These are phyloP conservation scores for Nakaseomyces glabratus DNA, from an alignment of 1,139 yeast species.

Conservation along the genomic window DNA sequence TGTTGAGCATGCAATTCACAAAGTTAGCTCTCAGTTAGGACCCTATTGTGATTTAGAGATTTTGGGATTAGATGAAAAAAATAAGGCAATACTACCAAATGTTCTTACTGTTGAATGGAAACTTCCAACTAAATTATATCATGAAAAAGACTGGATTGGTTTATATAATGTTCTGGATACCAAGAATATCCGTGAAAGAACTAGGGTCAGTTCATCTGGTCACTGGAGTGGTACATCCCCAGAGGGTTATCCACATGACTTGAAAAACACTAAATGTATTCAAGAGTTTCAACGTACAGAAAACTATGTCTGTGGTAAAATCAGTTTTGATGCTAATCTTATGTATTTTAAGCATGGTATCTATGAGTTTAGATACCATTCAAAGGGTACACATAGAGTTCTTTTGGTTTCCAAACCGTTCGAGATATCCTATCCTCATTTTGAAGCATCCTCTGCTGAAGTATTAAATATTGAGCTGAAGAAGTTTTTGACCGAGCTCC, in stretches of 20 bases:
- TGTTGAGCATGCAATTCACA: conserved; percentile 6
- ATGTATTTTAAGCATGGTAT: conserved; percentile 64
- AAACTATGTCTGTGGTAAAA: conserved; percentile 39
- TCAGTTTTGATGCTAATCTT: conserved; percentile 42
- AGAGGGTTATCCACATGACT: conserved; percentile 22
- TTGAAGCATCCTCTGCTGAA: conserved; percentile 34
- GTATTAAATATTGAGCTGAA: conserved; percentile 17
- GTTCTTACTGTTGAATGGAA: conserved; percentile 52
- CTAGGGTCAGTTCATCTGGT: conserved; percentile 56
- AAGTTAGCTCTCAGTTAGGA: conserved; percentile 4
- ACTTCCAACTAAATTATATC: conserved; percentile 39
- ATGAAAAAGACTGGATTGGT: conserved; percentile 66
- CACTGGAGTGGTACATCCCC: conserved; percentile 54
- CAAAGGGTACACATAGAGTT: conserved; percentile 63
- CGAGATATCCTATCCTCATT: conserved; percentile 42
- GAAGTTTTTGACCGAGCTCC: conserved; percentile 20
- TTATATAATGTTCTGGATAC: conserved; percentile 60
- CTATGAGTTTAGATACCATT: conserved; percentile 71
- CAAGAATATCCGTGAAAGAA: conserved; percentile 47
- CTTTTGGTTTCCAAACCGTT: conserved; percentile 62
- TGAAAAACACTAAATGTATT: conserved; percentile 16
- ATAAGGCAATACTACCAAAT: conserved; percentile 23
- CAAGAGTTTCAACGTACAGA: conserved; percentile 26
- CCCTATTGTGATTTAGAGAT: conserved; percentile 7
- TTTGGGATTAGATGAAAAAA: neutral